Percentiles rank a stretch among this genome's conserved stretches.
phyloP scores from a whole-genome alignment of 345 rosid species.

The Bruguiera sexangula region DNA sequence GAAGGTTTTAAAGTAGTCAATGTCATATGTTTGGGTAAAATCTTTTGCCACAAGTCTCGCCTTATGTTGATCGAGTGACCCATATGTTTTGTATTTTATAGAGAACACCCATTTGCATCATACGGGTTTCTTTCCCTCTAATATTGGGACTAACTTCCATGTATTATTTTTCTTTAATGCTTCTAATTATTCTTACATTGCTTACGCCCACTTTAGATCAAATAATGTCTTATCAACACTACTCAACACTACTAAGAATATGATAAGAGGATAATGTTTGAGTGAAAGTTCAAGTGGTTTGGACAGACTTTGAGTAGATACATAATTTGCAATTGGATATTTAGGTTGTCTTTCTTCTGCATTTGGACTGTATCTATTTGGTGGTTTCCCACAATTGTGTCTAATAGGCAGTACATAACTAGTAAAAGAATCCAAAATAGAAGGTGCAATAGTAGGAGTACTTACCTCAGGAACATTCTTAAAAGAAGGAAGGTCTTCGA shows the following conservation, averaged over 20 bases:
- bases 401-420: background rate
- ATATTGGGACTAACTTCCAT: too few species aligned
- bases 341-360: background rate
- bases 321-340: constrained; percentile 1
- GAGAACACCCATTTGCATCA: too few species aligned
- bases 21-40: too few species aligned
- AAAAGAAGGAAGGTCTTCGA: background rate
- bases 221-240: background rate
- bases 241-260: background rate
- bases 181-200: too few species aligned
- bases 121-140: too few species aligned
- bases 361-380: background rate
- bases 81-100: too few species aligned
- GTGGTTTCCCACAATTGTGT: background rate
- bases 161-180: too few species aligned
- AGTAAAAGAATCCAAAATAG: background rate
- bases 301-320: background rate
- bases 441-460: background rate
- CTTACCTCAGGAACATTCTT: background rate
- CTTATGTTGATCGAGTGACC: too few species aligned
- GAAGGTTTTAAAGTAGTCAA: too few species aligned
- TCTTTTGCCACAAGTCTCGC: too few species aligned
- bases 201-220: background rate
- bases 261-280: background rate
- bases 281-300: background rate